These are phyloP conservation scores for Zymoseptoria brevis DNA, from an alignment of 2,329 filamentous ascomycete genomes.

Conservation along the genomic window DNA sequence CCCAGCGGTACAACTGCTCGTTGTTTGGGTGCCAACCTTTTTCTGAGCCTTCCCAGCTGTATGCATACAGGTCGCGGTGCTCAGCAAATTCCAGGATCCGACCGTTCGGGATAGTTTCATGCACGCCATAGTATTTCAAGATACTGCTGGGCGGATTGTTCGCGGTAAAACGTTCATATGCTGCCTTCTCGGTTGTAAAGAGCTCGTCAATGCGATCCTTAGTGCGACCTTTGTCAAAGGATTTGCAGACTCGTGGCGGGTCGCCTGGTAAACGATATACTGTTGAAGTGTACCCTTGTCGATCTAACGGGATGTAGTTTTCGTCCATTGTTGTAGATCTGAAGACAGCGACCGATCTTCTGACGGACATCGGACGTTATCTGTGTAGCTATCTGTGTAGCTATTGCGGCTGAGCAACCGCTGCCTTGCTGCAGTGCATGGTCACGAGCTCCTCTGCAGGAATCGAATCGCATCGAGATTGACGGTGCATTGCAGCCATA, in stretches of 20 bases:
- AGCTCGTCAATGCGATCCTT: neutral
- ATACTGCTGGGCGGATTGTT: conserved; percentile 3
- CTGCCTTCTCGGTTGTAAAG: conserved; percentile 3
- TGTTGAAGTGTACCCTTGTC: neutral
- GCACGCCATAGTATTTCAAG: conserved; percentile 4
- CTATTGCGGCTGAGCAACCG: too few relatives aligned
- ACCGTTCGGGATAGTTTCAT: neutral
- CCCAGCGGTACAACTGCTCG: conserved; percentile 2
- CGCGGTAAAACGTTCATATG: conserved; percentile 7
- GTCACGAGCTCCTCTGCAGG: too few relatives aligned
- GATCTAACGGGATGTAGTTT: neutral
- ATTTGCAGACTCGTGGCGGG: neutral
- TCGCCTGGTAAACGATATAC: neutral
- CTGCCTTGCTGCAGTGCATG: too few relatives aligned
- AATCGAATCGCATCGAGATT: too few relatives aligned
- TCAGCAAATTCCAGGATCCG: conserved; percentile 5
- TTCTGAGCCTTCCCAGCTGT: neutral
- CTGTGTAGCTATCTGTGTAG: too few relatives aligned
- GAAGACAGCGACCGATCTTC: too few relatives aligned
- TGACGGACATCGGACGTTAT: too few relatives aligned
- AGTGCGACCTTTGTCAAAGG: neutral
- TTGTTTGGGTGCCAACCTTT: neutral
- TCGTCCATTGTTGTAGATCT: neutral
- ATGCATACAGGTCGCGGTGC: neutral
- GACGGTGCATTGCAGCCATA: too few relatives aligned